Evolutionary conservation across 805 yeast species (phyloP).

Genomic region (Schwanniomyces vanrijiae): DNA sequence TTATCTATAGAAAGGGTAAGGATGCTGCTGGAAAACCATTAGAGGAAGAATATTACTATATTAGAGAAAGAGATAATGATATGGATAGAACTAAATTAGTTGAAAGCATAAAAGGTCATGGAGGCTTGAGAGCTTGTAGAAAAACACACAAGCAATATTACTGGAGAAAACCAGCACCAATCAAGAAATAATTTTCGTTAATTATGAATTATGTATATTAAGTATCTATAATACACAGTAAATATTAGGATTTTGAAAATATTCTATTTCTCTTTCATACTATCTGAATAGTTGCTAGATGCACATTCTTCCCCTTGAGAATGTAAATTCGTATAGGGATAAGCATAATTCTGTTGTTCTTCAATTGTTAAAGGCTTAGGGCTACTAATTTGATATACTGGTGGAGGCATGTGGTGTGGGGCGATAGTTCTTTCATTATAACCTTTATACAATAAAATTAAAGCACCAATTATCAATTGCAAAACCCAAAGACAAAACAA

Average conservation of each 20-base stretch:
- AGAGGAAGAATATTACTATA: conserved; percentile 92
- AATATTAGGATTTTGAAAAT: neutral
- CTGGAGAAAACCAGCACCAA: conserved; percentile 63
- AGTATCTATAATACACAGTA: neutral
- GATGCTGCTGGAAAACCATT: conserved; percentile 96
- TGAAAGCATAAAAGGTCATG: conserved; percentile 74
- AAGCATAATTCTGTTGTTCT: conserved; percentile 24
- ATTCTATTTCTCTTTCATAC: neutral
- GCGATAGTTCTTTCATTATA: neutral
- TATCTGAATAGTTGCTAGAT: neutral
- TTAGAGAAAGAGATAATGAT: conserved; percentile 79
- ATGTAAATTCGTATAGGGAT: conserved; percentile 21
- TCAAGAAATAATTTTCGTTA: conserved; percentile 26
- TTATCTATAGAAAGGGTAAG: conserved; percentile 83
- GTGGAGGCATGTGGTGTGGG: neutral
- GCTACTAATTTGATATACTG: conserved; percentile 15
- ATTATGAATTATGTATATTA: neutral
- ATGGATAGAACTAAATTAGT: conserved; percentile 67
- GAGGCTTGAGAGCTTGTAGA: conserved; percentile 82
- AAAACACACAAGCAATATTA: conserved; percentile 89
- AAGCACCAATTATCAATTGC: conserved; percentile 41
- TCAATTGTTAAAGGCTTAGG: conserved; percentile 27
- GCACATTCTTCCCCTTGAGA: neutral
- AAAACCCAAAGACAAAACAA: conserved; percentile 50
- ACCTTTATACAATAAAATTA: conserved; percentile 8